phyloP scores from a whole-genome alignment of 176 grass and related monocot genomes.

The Panicum miliaceum region DNA sequence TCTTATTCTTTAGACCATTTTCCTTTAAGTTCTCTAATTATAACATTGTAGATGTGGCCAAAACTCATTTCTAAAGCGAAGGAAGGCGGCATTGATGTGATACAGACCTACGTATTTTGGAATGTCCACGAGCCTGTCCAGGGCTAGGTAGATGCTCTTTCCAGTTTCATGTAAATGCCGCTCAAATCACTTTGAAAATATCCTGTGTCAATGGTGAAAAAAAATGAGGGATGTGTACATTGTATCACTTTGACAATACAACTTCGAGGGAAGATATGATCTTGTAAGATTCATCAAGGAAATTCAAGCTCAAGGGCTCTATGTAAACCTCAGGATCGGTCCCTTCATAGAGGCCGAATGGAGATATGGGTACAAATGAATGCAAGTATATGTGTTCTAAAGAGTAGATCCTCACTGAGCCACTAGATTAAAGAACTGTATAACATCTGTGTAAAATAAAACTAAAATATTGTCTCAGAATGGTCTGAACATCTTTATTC shows the following conservation, averaged over 20 bases:
- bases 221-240: neutral
- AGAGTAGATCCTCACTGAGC: neutral
- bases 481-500: constrained; percentile 39
- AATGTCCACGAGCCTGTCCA: constrained; percentile 77
- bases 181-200: neutral
- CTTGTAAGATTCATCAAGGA: constrained; percentile 85
- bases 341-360: constrained; percentile 88
- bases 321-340: constrained; percentile 83
- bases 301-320: constrained; percentile 80
- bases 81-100: constrained; percentile 73
- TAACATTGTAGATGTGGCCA: constrained; percentile 76
- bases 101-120: constrained; percentile 93
- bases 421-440: neutral
- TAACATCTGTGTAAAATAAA: neutral
- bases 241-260: constrained; percentile 55
- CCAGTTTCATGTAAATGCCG: neutral
- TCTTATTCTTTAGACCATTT: too few relatives aligned
- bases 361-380: constrained; percentile 83
- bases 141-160: constrained; percentile 52
- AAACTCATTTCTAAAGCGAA: constrained; percentile 67
- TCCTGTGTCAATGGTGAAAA: neutral
- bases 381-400: neutral
- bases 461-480: constrained; percentile 23
- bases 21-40: too few relatives aligned
- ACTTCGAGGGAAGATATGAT: constrained; percentile 87